A percentile compares a stretch with the other conserved stretches of the same genome.
These are phyloP conservation scores for Linnemannia hyalina DNA, from an alignment of 192 early-diverging fungal species.

Conservation along the genomic window DNA sequence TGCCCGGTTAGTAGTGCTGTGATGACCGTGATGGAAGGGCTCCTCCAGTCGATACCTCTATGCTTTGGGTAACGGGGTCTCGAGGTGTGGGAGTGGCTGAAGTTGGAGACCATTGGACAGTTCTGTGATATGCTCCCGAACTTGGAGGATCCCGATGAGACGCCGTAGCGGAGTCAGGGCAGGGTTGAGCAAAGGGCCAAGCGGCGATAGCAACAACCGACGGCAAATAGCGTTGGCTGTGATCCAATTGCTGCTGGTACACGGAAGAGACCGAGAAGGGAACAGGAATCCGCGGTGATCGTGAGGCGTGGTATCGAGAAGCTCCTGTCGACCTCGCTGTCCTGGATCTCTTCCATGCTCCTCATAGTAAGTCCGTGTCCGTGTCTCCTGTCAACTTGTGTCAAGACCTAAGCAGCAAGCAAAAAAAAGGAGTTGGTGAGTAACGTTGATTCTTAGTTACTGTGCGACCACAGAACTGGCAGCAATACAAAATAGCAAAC, in stretches of 20 bases:
- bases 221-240: neutral
- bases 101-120: too few relatives aligned
- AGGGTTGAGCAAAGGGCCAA: neutral
- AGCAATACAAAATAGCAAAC: neutral
- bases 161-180: neutral
- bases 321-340: neutral
- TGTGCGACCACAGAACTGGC: neutral
- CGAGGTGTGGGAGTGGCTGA: too few relatives aligned
- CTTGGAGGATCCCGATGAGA: too few relatives aligned
- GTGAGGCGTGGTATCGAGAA: neutral
- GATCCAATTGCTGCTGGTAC: neutral
- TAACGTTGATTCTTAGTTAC: neutral
- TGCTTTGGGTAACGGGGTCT: too few relatives aligned
- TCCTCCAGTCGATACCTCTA: neutral
- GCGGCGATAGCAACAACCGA: too few relatives aligned
- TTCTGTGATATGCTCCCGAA: too few relatives aligned
- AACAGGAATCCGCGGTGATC: neutral
- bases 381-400: neutral
- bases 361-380: neutral
- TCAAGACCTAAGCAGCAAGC: neutral
- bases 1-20: neutral
- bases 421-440: neutral
- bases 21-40: neutral
- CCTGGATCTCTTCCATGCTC: neutral
- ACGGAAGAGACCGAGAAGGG: neutral